phyloP scores from a whole-genome alignment of 345 rosid species.

The Eucalyptus globulus region DNA sequence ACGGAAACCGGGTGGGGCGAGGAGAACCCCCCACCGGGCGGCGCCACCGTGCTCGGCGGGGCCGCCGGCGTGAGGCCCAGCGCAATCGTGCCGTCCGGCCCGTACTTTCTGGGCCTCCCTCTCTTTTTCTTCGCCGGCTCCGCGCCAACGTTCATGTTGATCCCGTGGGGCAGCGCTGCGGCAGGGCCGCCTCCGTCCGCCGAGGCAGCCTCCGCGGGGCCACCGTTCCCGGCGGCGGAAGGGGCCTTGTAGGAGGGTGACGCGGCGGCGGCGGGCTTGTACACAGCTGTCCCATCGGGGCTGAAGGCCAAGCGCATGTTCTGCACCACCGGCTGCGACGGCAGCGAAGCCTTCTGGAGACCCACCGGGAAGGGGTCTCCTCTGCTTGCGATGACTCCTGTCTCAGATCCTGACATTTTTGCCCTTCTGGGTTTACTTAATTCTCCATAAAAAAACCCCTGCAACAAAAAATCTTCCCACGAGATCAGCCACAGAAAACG shows the following conservation, averaged over 20 bases:
- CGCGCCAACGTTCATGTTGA: slow-evolving; percentile 15
- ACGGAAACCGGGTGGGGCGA: slow-evolving; percentile 3
- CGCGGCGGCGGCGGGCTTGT: slow-evolving; percentile 21
- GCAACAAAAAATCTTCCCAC: neutral
- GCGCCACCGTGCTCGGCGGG: slow-evolving; percentile 1
- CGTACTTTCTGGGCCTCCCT: slow-evolving; percentile 71
- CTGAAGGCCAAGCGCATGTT: slow-evolving; percentile 44
- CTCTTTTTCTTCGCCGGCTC: slow-evolving; percentile 45
- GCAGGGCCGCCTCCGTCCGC: neutral
- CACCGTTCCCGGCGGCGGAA: neutral
- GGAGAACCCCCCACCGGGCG: slow-evolving; percentile 11
- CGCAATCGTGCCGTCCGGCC: slow-evolving; percentile 43
- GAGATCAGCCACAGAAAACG: neutral
- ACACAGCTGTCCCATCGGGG: slow-evolving; percentile 30
- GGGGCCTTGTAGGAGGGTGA: slow-evolving; percentile 18
- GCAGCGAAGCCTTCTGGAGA: slow-evolving; percentile 9
- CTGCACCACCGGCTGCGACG: slow-evolving; percentile 16
- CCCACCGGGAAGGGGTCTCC: slow-evolving; percentile 14
- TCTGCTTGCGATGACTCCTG: slow-evolving; percentile 35
- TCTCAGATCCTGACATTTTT: slow-evolving; percentile 38
- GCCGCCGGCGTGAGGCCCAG: slow-evolving; percentile 16
- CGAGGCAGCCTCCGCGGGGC: neutral
- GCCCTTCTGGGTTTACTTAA: neutral
- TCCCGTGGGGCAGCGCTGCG: neutral
- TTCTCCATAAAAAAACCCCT: neutral